A percentile compares a stretch with the other conserved stretches of the same genome.
Evolutionary conservation across 1,284 basidiomycete genomes (phyloP).

Genomic region (Rhodotorula glutinis): DNA sequence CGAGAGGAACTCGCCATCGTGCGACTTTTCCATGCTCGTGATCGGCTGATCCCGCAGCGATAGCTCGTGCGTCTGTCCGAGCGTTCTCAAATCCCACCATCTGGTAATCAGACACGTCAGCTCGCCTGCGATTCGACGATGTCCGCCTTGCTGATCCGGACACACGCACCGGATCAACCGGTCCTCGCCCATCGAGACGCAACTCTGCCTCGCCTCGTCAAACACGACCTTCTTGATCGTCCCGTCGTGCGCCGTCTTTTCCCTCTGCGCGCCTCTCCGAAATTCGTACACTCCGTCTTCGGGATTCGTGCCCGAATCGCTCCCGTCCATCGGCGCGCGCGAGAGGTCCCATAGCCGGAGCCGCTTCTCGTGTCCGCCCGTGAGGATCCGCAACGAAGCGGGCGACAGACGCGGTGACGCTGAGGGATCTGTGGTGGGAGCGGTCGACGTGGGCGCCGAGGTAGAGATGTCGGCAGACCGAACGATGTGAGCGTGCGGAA

Average conservation of each 20-base stretch:
- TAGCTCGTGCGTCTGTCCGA: conserved; percentile 66
- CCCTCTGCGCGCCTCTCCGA: conserved; percentile 2
- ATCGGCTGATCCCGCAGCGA: conserved; percentile 67
- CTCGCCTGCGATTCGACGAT: background rate
- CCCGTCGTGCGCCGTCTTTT: conserved; percentile 64
- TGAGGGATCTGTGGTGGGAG: background rate
- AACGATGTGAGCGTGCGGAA: conserved; percentile 97
- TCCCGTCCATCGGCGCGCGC: conserved; percentile 54
- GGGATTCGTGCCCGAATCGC: conserved; percentile 21
- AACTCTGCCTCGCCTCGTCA: conserved; percentile 74
- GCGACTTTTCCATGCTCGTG: conserved; percentile 87
- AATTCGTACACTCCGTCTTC: conserved; percentile 19
- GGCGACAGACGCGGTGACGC: background rate
- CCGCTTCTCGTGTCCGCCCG: conserved; percentile 98
- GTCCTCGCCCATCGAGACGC: conserved; percentile 88
- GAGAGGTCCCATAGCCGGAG: conserved; percentile 88
- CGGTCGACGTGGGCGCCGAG: background rate
- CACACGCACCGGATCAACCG: conserved; percentile 79
- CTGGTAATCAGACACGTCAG: conserved; percentile 50
- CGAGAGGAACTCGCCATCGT: conserved; percentile 77
- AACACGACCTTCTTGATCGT: conserved; percentile 89
- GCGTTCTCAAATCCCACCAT: conserved; percentile 93
- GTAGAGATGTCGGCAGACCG: conserved; percentile 80
- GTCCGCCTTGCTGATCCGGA: no score
- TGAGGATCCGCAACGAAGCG: conserved; percentile 60